Conservation (phyloP, 306 rosid species). For the Vicia villosa region DNA sequence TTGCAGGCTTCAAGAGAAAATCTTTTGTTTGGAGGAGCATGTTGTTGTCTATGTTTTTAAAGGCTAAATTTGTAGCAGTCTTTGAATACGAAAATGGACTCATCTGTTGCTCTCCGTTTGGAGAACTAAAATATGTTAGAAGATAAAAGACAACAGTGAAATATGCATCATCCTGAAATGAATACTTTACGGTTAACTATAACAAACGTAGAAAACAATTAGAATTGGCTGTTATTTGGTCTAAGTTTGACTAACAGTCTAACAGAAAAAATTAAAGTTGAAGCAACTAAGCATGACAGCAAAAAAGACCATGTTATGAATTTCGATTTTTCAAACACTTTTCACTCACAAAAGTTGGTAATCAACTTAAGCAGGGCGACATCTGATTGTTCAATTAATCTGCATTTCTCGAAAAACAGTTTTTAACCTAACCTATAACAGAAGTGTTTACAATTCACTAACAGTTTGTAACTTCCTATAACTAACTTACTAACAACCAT, state of each 20-base stretch:
- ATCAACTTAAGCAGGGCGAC: neutral
- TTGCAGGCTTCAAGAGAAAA: constrained; percentile 48
- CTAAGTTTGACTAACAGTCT: neutral
- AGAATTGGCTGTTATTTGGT: neutral
- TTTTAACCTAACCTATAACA: too few species aligned
- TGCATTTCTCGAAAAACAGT: too few species aligned
- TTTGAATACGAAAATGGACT: constrained; percentile 39
- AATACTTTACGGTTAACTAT: neutral
- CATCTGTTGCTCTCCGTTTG: constrained; percentile 57
- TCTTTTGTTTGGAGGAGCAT: constrained; percentile 51
- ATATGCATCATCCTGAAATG: constrained; percentile 13
- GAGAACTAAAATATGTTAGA: constrained; percentile 18
- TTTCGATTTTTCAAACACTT: neutral
- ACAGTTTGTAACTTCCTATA: too few species aligned
- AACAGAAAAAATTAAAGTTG: constrained; percentile 5
- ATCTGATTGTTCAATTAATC: too few species aligned
- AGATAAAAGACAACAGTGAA: constrained; percentile 16
- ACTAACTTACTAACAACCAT: too few species aligned
- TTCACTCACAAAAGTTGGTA: constrained; percentile 10
- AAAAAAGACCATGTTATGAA: neutral
- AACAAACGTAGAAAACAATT: neutral
- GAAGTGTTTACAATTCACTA: too few species aligned
- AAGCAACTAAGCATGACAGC: neutral
- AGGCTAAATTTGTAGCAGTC: constrained; percentile 42
- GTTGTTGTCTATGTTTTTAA: constrained; percentile 39